Evolutionary conservation across 2,329 filamentous ascomycete genomes (phyloP), one percentile per base, ranked within the genome.

Genomic region (Ophiognomonia clavigignenti-juglandacearum): DNA sequence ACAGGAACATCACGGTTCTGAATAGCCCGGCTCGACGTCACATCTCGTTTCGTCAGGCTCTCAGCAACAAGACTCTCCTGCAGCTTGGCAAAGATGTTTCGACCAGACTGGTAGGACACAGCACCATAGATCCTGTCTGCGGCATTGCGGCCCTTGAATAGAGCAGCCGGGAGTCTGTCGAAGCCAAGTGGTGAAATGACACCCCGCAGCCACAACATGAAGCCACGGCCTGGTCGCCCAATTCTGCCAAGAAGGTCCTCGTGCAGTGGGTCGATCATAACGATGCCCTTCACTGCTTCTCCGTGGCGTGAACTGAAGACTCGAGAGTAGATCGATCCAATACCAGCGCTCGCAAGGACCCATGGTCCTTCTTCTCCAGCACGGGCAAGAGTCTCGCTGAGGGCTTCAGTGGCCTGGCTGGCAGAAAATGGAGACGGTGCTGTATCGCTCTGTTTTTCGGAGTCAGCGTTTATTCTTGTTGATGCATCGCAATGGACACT

Each of bases 381-480:
- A 34, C 81, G 74, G 2, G 85, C 83, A 6, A 98, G 77, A 3
- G 90, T 88, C 68, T 97, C 91, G 36, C 88, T 91, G 22, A 97
- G 73, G 0, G 84, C 88, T 59, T 96, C 90, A 5, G 88, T 84
- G n/a, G 87, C 85, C 80, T 96, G 96, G 36, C 91, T 90, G 4
- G 89, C 92, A 5, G 88, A 95, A 57, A 96, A 84, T 0, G 93
- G 93, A 6, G 91, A 96, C 2, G 93, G 93, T 0, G 92, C 90
- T 46, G 93, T 92, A 66, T 98, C 93, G 39, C 78, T 82, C 74
- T 71, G 39, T 16, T 4, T 34, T 11, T 14, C 11, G 9, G 14
- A n/a, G 27, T 41, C 23, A 51, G 41, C 13, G 16, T 43, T 7
- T 35, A 32, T 39, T 14, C n/a, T n/a, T 8, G n/a, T n/a, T n/a